A percentile compares a stretch with the other conserved stretches of the same genome.
These are phyloP conservation scores for Fistulifera pelliculosa DNA, from an alignment of 108 stramenopile species.

Conservation along the genomic window DNA sequence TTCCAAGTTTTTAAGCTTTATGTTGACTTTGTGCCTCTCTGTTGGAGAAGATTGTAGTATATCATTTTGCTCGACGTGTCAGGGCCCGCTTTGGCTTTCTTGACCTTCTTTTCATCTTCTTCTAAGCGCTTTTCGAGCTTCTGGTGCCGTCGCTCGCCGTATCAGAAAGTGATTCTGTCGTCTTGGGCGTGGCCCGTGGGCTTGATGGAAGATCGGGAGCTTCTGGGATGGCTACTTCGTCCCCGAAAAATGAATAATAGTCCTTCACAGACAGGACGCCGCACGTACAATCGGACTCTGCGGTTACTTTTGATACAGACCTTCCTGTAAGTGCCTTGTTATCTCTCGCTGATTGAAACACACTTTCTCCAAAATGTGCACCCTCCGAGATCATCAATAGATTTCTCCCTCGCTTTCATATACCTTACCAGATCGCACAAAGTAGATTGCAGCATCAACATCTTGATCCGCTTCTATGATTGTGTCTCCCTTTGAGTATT, in stretches of 20 bases:
- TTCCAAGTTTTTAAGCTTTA: conserved; percentile 30
- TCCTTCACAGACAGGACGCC: background rate
- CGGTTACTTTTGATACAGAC: background rate
- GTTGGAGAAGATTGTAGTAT: background rate
- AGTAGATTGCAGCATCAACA: conserved; percentile 37
- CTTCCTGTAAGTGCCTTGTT: background rate
- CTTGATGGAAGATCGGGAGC: too few species aligned
- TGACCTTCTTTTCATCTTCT: background rate
- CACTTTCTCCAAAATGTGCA: background rate
- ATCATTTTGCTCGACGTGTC: background rate
- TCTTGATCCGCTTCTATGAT: conserved; percentile 71
- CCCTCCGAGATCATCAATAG: background rate
- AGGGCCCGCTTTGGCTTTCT: background rate
- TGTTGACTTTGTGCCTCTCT: background rate
- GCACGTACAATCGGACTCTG: background rate
- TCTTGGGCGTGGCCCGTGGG: too few species aligned
- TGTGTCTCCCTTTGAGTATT: conserved; percentile 44
- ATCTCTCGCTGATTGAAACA: background rate
- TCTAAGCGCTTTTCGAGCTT: background rate
- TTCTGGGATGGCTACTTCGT: too few species aligned
- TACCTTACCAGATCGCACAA: conserved; percentile 49
- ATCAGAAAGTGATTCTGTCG: background rate
- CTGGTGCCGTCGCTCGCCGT: background rate
- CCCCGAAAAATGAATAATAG: background rate
- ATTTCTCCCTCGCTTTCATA: background rate